Base-by-base conservation (phyloP, 2,329 filamentous ascomycete species). In the Sclerotinia spermophila region DNA sequence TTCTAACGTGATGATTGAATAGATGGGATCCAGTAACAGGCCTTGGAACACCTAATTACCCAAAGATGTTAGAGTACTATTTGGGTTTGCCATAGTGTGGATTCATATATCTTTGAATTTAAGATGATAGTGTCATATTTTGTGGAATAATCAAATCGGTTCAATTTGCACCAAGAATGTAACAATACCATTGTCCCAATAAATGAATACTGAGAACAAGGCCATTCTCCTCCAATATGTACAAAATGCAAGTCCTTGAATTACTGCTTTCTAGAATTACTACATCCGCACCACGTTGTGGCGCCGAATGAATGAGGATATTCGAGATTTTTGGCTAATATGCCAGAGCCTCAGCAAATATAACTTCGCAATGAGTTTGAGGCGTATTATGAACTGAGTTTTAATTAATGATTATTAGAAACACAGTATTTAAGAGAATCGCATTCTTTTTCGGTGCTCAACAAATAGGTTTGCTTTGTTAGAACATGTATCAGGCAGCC, bases 1-100 rank as follows among this genome's bases (percentile, higher is more conserved):
- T 68, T 44, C 72, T 73, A 55, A 73, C 17, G 6, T 51, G 7
- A 10, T 27, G 15, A 64, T 61, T 15, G 2, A 61, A 67, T 55
- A 74, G 82, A 1, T 79, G 78, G 78, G 78, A 79, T 74, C 77
- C 78, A 1, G 70, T 74, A 0, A 74, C 73, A 2, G 73, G 73
- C 13, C 59, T 75, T 8, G 80, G 79, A 17, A 81, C 79, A 0
- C 78, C 78, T 6, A 76, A 76, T 59, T 76, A 69, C n/a, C 74
- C 74, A 1, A 74, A 74, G 70, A 73, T 76, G 74, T 68, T 75
- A 65, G 62, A 73, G n/a, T 72, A 74, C 59, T 76, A 73, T 67
- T 24, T 76, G 69, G 58, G 67, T 15, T 71, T 76, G n/a, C 74
- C 74, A 48, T 75, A 70, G 21, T 59, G 33, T 17, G 55, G 33